A percentile compares a stretch with the other conserved stretches of the same genome.
Evolutionary conservation across 306 rosid genomes (phyloP).

Genomic region (Arachis stenosperma): DNA sequence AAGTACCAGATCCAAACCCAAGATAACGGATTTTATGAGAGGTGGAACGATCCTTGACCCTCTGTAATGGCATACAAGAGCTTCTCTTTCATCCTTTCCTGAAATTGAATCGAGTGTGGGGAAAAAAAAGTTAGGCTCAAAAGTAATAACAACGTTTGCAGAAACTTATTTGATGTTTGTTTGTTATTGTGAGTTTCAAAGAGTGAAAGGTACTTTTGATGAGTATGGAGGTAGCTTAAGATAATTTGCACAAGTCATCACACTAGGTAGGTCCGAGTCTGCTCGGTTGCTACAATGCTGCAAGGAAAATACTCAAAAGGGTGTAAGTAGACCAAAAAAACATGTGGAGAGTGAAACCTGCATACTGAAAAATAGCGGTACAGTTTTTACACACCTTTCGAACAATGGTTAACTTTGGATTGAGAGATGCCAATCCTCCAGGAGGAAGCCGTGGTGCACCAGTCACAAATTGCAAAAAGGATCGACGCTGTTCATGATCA

Average conservation of each 20-base stretch:
- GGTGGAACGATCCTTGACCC: slow-evolving; percentile 99
- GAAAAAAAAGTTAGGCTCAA: slow-evolving; percentile 3
- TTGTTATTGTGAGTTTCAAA: slow-evolving; percentile 9
- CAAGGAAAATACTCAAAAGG: slow-evolving; percentile 22
- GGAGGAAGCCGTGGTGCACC: slow-evolving; percentile 98
- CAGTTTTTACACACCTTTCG: slow-evolving; percentile 63
- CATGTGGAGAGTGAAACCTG: slow-evolving; percentile 2
- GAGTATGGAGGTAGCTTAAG: slow-evolving; percentile 97
- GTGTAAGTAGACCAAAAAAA: slow-evolving; percentile 24
- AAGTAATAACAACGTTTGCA: not conserved
- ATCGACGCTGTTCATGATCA: slow-evolving; percentile 66
- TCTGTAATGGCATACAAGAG: slow-evolving; percentile 87
- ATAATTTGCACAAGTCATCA: slow-evolving; percentile 99
- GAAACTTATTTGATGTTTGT: not conserved
- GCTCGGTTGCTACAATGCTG: slow-evolving; percentile 77
- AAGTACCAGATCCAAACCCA: slow-evolving; percentile 16
- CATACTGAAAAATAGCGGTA: not conserved
- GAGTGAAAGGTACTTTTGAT: slow-evolving; percentile 61
- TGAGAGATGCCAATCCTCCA: slow-evolving; percentile 96
- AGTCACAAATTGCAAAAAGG: slow-evolving; percentile 95
- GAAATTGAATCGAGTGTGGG: slow-evolving; percentile 41
- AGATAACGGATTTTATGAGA: slow-evolving; percentile 59
- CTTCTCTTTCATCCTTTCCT: slow-evolving; percentile 95
- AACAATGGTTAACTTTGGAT: slow-evolving; percentile 91
- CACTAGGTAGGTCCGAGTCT: slow-evolving; percentile 91